Conservation (phyloP, 176 grass and related monocot genomes). For the Ampelocalamus luodianensis region DNA sequence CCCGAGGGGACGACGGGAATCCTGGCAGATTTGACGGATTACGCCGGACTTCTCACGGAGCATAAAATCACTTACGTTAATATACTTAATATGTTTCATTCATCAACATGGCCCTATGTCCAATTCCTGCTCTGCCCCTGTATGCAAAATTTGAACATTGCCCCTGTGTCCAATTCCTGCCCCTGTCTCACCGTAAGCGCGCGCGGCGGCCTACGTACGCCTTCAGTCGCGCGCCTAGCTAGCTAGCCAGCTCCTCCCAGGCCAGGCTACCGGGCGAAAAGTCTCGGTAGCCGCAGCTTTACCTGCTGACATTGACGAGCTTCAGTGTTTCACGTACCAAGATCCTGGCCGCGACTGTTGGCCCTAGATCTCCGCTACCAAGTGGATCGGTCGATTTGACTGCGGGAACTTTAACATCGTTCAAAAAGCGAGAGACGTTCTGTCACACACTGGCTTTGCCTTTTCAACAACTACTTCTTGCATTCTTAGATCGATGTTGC, state of each 20-base stretch:
- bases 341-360: neutral
- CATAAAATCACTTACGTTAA: too few species aligned
- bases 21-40: neutral
- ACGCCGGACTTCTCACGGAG: neutral
- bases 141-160: too few species aligned
- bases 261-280: neutral
- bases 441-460: neutral
- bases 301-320: neutral
- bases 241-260: neutral
- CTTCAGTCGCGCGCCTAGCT: neutral
- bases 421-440: neutral
- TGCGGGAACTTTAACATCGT: neutral
- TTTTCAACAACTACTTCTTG: neutral
- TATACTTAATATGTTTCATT: too few species aligned
- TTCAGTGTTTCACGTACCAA: neutral
- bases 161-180: too few species aligned
- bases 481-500: neutral
- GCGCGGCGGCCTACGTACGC: neutral
- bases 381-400: constrained; percentile 28
- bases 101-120: too few species aligned
- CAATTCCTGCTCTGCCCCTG: too few species aligned
- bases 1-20: too few species aligned
- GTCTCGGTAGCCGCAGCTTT: neutral
- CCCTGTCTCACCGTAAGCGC: neutral
- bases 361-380: neutral